Conservation (phyloP, 2,329 filamentous ascomycete genomes). For the Teratosphaeria destructans region DNA sequence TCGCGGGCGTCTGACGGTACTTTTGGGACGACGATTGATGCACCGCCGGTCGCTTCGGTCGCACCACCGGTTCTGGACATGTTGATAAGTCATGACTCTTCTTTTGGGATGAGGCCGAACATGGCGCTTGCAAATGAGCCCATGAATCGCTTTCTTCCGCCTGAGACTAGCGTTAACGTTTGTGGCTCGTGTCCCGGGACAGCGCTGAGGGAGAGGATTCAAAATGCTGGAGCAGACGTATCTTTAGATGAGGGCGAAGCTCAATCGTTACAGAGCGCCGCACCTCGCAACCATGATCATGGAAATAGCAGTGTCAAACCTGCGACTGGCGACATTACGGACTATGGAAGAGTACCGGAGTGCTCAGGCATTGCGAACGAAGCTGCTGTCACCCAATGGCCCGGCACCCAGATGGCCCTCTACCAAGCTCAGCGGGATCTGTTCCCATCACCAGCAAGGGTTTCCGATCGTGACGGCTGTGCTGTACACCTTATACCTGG, state of each 20-base stretch:
- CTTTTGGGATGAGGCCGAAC: conserved; percentile 9
- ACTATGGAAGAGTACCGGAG: background rate
- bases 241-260: conserved; percentile 5
- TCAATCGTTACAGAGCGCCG: conserved; percentile 10
- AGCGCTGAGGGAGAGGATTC: conserved; percentile 16
- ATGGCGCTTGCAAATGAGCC: conserved; percentile 12
- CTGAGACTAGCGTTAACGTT: background rate
- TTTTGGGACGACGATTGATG: background rate
- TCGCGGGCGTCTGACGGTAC: background rate
- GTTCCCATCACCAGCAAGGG: conserved; percentile 21
- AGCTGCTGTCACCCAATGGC: conserved; percentile 9
- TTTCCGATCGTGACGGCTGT: background rate
- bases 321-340: background rate
- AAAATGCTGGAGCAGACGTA: conserved; percentile 15
- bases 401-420: conserved; percentile 21
- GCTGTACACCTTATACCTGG: background rate
- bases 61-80: conserved; percentile 13
- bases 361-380: background rate
- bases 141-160: conserved; percentile 7
- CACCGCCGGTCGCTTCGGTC: background rate
- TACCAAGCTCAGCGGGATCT: conserved; percentile 20
- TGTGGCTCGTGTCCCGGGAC: conserved; percentile 11
- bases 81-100: conserved; percentile 12
- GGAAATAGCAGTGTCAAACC: background rate
- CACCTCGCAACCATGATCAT: background rate